A percentile compares a stretch with the other conserved stretches of the same genome.
Evolutionary conservation across 169 alveolate genomes (phyloP).

Genomic region (Pseudocohnilembus persalinus): DNA sequence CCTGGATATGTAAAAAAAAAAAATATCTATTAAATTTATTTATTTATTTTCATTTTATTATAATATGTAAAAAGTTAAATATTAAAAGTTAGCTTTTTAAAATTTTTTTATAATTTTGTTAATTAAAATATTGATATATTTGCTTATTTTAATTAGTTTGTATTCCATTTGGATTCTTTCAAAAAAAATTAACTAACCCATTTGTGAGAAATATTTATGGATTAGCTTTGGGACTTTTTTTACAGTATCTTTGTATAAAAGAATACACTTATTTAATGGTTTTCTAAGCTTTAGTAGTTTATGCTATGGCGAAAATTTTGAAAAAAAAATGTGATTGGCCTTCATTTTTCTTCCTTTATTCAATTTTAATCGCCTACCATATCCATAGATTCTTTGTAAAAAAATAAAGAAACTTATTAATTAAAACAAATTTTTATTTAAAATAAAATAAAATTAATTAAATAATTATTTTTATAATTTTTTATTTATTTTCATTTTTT

Average conservation of each 20-base stretch:
- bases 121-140: no score
- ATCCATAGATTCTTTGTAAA: slow-evolving; percentile 6
- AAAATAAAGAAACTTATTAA: background rate
- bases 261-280: slow-evolving; percentile 5
- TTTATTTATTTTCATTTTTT: no score
- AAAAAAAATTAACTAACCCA: slow-evolving; percentile 6
- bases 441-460: no score
- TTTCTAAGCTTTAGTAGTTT: background rate
- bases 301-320: slow-evolving; percentile 6
- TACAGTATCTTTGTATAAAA: slow-evolving; percentile 14
- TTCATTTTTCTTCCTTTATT: background rate
- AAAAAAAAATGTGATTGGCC: slow-evolving; percentile 3
- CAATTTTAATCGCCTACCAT: slow-evolving; percentile 10
- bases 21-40: no score
- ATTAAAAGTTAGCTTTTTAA: no score
- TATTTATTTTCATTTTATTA: no score
- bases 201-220: slow-evolving; percentile 10
- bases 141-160: slow-evolving; percentile 7
- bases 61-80: no score
- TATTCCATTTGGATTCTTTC: slow-evolving; percentile 17
- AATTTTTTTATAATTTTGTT: no score
- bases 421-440: background rate
- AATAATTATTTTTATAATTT: no score
- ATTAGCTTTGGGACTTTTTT: slow-evolving; percentile 1
- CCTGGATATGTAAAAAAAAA: slow-evolving; percentile 1